Evolutionary conservation across 2,329 filamentous ascomycete species (phyloP).

Genomic region (Plectosphaerella plurivora): DNA sequence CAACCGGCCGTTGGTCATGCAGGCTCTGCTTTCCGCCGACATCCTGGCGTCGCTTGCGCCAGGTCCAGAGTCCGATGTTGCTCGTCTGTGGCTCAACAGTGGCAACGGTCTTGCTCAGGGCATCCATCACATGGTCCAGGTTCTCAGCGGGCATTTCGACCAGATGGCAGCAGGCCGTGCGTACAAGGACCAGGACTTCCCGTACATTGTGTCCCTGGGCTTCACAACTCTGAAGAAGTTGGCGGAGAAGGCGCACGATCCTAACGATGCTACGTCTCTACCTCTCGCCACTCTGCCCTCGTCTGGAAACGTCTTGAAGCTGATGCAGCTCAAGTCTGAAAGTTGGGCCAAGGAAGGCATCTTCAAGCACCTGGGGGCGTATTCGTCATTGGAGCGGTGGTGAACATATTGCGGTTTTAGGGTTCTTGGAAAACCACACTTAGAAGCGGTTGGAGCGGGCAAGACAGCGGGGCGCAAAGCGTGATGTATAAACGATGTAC

Average conservation of each 20-base stretch:
- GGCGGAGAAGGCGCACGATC: conserved; percentile 62
- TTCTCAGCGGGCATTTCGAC: conserved; percentile 63
- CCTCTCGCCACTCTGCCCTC: conserved; percentile 61
- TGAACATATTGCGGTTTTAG: too few relatives aligned
- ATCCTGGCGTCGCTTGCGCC: conserved; percentile 75
- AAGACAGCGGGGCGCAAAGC: too few relatives aligned
- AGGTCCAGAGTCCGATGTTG: conserved; percentile 65
- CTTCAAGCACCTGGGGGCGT: conserved; percentile 64
- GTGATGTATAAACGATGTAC: too few relatives aligned
- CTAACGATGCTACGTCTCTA: conserved; percentile 44
- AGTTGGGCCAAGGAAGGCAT: conserved; percentile 62
- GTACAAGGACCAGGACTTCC: conserved; percentile 42
- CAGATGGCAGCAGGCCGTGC: conserved; percentile 30
- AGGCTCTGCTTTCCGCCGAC: conserved; percentile 85
- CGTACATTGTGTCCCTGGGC: conserved; percentile 64
- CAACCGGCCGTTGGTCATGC: conserved; percentile 85
- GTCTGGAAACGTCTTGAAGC: conserved; percentile 62
- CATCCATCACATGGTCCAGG: conserved; percentile 69
- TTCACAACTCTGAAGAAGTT: conserved; percentile 64
- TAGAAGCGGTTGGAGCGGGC: too few relatives aligned
- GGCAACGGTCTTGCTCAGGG: conserved; percentile 80
- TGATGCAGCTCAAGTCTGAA: conserved; percentile 59
- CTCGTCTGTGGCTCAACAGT: conserved; percentile 76
- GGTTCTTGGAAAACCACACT: too few relatives aligned
- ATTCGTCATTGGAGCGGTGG: conserved; percentile 44